phyloP scores from a whole-genome alignment of 2,329 filamentous ascomycete genomes.

The Ophiocordyceps robertsii region DNA sequence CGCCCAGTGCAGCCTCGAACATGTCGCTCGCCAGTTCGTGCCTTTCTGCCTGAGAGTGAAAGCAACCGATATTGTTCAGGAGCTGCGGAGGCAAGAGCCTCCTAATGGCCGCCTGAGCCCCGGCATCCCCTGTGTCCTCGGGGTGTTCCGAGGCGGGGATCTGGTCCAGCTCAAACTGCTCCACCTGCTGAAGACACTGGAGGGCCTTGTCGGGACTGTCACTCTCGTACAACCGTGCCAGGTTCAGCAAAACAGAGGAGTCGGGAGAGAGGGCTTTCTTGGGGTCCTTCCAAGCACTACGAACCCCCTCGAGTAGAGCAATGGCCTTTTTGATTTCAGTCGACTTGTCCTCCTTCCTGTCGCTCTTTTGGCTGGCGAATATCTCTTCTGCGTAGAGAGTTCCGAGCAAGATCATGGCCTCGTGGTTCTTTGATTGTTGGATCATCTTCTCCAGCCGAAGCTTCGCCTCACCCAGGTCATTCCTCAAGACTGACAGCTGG shows the following conservation, averaged over 20 bases:
- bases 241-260: conserved; percentile 76
- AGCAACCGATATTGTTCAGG: conserved; percentile 95
- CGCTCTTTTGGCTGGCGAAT: conserved; percentile 60
- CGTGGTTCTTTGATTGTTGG: conserved; percentile 67
- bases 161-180: conserved; percentile 75
- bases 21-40: conserved; percentile 67
- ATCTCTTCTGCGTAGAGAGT: conserved; percentile 91
- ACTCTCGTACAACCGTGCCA: conserved; percentile 79
- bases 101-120: conserved; percentile 48
- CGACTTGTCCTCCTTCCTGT: conserved; percentile 74
- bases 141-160: conserved; percentile 58
- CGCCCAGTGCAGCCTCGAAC: conserved; percentile 83
- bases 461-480: conserved; percentile 83
- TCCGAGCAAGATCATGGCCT: conserved; percentile 84
- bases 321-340: conserved; percentile 79
- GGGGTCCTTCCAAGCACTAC: conserved; percentile 81
- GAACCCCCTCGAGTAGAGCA: conserved; percentile 68
- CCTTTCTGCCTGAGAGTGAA: conserved; percentile 80
- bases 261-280: conserved; percentile 75
- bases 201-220: conserved; percentile 82
- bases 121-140: conserved; percentile 42
- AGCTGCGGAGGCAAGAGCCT: conserved; percentile 78
- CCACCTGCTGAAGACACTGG: conserved; percentile 82
- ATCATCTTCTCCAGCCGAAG: conserved; percentile 89
- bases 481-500: conserved; percentile 73